These are phyloP conservation scores for Triticum monococcum DNA, from an alignment of 176 grass and related monocot genomes.

Conservation along the genomic window DNA sequence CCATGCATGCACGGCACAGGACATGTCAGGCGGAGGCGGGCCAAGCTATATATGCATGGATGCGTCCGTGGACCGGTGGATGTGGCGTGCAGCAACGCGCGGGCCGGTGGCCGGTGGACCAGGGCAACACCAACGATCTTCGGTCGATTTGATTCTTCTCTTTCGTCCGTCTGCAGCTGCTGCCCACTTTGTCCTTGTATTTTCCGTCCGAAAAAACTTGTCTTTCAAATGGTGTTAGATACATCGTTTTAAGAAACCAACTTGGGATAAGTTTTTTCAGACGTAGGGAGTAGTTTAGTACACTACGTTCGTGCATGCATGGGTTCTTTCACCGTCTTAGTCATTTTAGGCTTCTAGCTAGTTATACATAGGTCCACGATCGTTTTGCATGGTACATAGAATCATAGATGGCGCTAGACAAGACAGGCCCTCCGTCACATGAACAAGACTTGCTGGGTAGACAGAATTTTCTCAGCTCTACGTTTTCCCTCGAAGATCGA, in stretches of 20 bases:
- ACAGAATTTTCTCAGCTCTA: not conserved
- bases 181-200: too few species aligned
- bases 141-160: too few species aligned
- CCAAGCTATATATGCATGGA: slow-evolving; percentile 7
- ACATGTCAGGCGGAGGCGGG: not conserved
- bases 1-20: too few species aligned
- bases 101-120: not conserved
- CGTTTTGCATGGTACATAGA: too few species aligned
- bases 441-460: not conserved
- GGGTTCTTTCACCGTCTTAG: not conserved
- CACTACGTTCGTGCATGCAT: not conserved
- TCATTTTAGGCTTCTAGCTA: too few species aligned
- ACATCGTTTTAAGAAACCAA: too few species aligned
- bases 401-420: not conserved
- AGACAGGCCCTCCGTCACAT: not conserved
- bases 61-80: too few species aligned
- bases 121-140: not conserved
- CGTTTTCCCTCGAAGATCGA: not conserved
- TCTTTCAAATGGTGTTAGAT: too few species aligned
- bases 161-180: too few species aligned
- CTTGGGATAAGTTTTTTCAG: too few species aligned
- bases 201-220: too few species aligned
- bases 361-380: not conserved
- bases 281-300: too few species aligned
- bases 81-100: not conserved